Conservation (phyloP, 495 filamentous ascomycete genomes). For the Pseudotulostoma volvatum region DNA sequence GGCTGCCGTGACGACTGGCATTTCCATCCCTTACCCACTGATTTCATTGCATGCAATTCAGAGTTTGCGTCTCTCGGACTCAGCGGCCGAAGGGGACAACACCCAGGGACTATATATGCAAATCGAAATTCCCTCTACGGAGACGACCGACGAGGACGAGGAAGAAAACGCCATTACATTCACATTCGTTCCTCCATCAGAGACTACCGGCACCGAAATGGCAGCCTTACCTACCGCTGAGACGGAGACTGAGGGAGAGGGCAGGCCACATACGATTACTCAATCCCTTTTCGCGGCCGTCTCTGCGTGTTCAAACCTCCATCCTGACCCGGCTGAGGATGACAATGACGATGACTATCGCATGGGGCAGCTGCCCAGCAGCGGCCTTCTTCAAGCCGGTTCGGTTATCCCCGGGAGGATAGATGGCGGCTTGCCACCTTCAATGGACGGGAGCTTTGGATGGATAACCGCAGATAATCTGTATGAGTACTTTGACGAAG, state of each 20-base stretch:
- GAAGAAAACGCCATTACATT: conserved; percentile 54
- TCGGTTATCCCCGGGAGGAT: conserved; percentile 14
- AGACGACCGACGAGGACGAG: conserved; percentile 42
- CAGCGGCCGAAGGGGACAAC: conserved; percentile 19
- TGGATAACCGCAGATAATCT: conserved; percentile 98
- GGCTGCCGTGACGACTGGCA: conserved; percentile 37
- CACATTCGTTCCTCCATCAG: conserved; percentile 45
- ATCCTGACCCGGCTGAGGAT: conserved; percentile 54
- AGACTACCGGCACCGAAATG: conserved; percentile 3
- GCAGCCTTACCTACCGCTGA: conserved; percentile 5
- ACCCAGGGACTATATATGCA: conserved; percentile 64
- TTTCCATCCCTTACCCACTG: conserved; percentile 72
- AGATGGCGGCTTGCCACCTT: conserved; percentile 48
- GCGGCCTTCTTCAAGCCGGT: conserved; percentile 12
- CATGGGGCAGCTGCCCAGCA: conserved; percentile 9
- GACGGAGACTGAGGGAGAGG: conserved; percentile 18
- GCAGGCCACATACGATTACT: conserved; percentile 18
- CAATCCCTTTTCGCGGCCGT: conserved; percentile 59
- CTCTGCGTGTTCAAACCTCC: conserved; percentile 72
- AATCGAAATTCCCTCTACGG: conserved; percentile 42
- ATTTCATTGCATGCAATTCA: conserved; percentile 84
- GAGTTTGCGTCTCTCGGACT: conserved; percentile 30
- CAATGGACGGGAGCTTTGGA: conserved; percentile 68
- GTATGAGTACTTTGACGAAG: conserved; percentile 54
- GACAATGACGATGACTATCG: conserved; percentile 9